Evolutionary conservation across 192 early-diverging fungal genomes (phyloP).

Genomic region (Gaertneriomyces sp.): DNA sequence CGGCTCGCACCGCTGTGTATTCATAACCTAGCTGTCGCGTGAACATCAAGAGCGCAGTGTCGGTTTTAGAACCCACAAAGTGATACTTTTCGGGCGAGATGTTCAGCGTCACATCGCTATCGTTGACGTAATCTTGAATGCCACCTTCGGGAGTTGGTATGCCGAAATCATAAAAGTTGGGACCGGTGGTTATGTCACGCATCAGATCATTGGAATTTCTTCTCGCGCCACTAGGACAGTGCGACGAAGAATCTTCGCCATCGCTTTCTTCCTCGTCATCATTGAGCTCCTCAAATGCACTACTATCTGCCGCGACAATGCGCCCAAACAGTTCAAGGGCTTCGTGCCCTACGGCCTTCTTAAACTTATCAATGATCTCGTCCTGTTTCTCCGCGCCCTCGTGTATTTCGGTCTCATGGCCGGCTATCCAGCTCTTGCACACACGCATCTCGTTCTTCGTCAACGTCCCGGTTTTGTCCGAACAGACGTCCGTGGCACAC

Average conservation of each 20-base stretch:
- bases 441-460: conserved; percentile 97
- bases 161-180: too few relatives aligned
- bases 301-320: background rate
- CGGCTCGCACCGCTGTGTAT: conserved; percentile 35
- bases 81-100: background rate
- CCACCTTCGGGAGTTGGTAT: background rate
- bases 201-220: background rate
- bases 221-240: background rate
- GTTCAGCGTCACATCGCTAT: background rate
- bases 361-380: background rate
- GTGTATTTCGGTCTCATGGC: background rate
- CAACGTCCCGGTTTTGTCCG: conserved; percentile 97
- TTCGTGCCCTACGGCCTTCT: background rate
- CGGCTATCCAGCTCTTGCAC: conserved; percentile 36
- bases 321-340: background rate
- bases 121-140: background rate
- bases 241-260: too few relatives aligned
- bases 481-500: conserved; percentile 95
- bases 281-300: background rate
- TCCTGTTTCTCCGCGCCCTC: background rate
- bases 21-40: conserved; percentile 35
- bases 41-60: conserved; percentile 41
- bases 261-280: background rate
- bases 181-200: too few relatives aligned
- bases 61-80: background rate